Evolutionary conservation across 2,329 filamentous ascomycete genomes (phyloP).

Genomic region (Penicillium sp.): DNA sequence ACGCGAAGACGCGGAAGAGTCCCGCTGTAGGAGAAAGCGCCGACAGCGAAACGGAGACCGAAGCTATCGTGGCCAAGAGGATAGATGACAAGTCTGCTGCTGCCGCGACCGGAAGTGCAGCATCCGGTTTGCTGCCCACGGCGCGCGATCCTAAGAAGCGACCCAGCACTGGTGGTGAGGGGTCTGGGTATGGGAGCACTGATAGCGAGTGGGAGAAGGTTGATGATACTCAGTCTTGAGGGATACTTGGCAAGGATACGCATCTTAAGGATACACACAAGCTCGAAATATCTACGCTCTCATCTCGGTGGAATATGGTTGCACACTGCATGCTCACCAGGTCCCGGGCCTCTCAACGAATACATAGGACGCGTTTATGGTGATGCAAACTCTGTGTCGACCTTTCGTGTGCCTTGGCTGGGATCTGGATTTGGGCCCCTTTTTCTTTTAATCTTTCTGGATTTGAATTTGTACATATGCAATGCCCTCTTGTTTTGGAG

Average conservation of each 20-base stretch:
- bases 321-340: neutral
- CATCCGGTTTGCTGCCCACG: slow-evolving; percentile 50
- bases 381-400: neutral
- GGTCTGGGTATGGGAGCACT: slow-evolving; percentile 65
- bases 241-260: neutral
- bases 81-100: slow-evolving; percentile 6
- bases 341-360: neutral
- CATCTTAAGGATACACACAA: neutral
- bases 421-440: neutral
- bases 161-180: slow-evolving; percentile 47
- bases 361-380: neutral
- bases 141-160: slow-evolving; percentile 44
- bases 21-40: slow-evolving; percentile 31
- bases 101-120: slow-evolving; percentile 17
- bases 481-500: neutral
- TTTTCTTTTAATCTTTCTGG: neutral
- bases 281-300: neutral
- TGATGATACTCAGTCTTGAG: slow-evolving; percentile 43
- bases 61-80: slow-evolving; percentile 25
- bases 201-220: slow-evolving; percentile 99
- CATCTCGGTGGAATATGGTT: neutral
- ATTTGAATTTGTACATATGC: neutral
- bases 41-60: slow-evolving; percentile 47
- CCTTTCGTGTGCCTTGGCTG: neutral
- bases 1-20: slow-evolving; percentile 24